Conservation (phyloP, 2,329 filamentous ascomycete genomes). For the Hymenoscyphus infarciens region DNA sequence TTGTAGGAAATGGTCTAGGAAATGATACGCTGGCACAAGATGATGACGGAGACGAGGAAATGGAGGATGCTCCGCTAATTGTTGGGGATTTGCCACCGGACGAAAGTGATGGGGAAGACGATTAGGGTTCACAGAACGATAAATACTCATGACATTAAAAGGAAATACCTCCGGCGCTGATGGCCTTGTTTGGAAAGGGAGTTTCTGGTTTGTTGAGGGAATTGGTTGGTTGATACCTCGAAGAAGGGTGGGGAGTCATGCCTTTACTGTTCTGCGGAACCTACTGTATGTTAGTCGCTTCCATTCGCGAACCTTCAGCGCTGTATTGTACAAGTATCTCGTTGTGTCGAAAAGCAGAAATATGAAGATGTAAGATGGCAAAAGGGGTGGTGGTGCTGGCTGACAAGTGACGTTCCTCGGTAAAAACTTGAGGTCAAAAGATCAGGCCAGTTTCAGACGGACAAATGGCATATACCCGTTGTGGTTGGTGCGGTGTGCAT, state of each 20-base stretch:
- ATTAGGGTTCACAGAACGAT: conserved; percentile 13
- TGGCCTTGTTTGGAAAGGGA: background rate
- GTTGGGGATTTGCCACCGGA: conserved; percentile 20
- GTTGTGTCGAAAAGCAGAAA: background rate
- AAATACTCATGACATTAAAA: conserved; percentile 2
- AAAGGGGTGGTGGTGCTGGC: background rate
- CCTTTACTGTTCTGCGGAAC: background rate
- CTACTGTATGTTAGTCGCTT: background rate
- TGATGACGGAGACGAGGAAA: conserved; percentile 29
- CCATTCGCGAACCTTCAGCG: background rate
- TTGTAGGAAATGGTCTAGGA: conserved; percentile 20
- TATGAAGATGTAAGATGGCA: background rate
- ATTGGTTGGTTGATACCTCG: conserved; percentile 9
- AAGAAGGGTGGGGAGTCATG: background rate
- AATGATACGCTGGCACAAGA: conserved; percentile 17
- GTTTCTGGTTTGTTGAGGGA: conserved; percentile 3
- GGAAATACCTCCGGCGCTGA: conserved; percentile 7
- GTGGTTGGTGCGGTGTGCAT: too few species aligned
- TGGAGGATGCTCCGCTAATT: conserved; percentile 34
- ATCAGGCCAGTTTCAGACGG: conserved; percentile 1
- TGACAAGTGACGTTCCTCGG: background rate
- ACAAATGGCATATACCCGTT: too few species aligned
- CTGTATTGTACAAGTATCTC: conserved; percentile 1
- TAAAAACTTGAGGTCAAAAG: background rate
- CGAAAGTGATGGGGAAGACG: conserved; percentile 31